Conservation (phyloP, 768 basidiomycete genomes). For the Coprinellus micaceus region DNA sequence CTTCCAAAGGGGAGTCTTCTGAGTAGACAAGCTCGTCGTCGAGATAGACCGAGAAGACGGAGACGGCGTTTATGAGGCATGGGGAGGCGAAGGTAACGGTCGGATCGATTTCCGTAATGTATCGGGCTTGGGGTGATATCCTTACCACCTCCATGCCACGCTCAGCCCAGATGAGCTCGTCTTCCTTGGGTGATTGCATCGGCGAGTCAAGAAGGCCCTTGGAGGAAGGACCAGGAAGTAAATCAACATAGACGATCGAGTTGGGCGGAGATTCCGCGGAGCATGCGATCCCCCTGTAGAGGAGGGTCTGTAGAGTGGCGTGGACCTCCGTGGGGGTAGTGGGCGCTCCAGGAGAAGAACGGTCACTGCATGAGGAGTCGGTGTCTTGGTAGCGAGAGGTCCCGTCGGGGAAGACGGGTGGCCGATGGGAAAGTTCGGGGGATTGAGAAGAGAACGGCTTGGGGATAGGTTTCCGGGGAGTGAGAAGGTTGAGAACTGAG, state of each 20-base stretch:
- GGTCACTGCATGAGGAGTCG: conserved; percentile 35
- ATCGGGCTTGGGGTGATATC: conserved; percentile 9
- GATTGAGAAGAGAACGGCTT: conserved; percentile 26
- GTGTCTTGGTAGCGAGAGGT: conserved; percentile 29
- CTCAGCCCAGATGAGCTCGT: conserved; percentile 9
- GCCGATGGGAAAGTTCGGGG: conserved; percentile 23
- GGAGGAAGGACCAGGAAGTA: conserved; percentile 32
- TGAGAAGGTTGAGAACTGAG: conserved; percentile 45
- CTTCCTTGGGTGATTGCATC: conserved; percentile 43
- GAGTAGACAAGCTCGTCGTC: conserved; percentile 48
- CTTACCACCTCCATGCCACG: conserved; percentile 7
- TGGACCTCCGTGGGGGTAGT: conserved; percentile 37
- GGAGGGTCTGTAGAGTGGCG: conserved; percentile 28
- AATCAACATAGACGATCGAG: conserved; percentile 45
- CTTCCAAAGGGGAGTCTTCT: conserved; percentile 41
- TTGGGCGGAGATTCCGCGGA: conserved; percentile 25
- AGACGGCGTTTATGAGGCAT: conserved; percentile 21
- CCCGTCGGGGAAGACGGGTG: conserved; percentile 18
- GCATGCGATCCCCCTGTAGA: conserved; percentile 28
- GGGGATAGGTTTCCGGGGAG: conserved; percentile 30
- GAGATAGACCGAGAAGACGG: conserved; percentile 51
- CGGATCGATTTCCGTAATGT: conserved; percentile 8
- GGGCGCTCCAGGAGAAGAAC: conserved; percentile 32
- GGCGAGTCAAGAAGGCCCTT: conserved; percentile 35
- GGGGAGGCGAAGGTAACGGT: conserved; percentile 9